Percentiles rank a stretch among this genome's conserved stretches.
These are phyloP conservation scores for Cyclotella kingstonii DNA, from an alignment of 108 stramenopile genomes.

Conservation along the genomic window DNA sequence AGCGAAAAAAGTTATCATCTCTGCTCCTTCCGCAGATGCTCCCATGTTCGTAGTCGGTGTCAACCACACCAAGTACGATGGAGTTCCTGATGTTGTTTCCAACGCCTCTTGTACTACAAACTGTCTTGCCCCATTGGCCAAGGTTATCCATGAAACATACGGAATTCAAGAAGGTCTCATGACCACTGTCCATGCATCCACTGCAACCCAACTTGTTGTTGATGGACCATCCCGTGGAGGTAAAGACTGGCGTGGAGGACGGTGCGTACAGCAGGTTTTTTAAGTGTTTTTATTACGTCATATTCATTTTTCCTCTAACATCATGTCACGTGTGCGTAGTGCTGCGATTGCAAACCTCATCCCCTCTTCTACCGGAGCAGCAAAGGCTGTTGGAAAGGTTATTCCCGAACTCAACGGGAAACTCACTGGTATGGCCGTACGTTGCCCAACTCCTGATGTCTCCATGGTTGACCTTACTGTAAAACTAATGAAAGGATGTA, in stretches of 20 bases:
- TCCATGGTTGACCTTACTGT: slow-evolving; percentile 96
- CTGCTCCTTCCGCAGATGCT: slow-evolving; percentile 91
- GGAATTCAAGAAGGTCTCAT: slow-evolving; percentile 97
- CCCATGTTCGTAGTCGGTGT: slow-evolving; percentile 99
- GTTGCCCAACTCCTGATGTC: slow-evolving; percentile 91
- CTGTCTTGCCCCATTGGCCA: slow-evolving; percentile 98
- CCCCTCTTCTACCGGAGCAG: slow-evolving; percentile 92
- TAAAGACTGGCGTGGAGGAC: slow-evolving; percentile 90
- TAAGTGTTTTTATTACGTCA: neutral
- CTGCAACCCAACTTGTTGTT: slow-evolving; percentile 96
- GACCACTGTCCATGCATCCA: slow-evolving; percentile 98
- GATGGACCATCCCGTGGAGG: slow-evolving; percentile 88
- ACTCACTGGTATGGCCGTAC: slow-evolving; percentile 92
- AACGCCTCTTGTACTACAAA: slow-evolving; percentile 99
- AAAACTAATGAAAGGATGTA: slow-evolving; percentile 84
- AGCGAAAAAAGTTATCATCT: slow-evolving; percentile 96
- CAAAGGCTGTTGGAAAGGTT: slow-evolving; percentile 96
- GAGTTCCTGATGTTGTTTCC: slow-evolving; percentile 84
- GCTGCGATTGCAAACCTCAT: slow-evolving; percentile 81
- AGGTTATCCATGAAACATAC: slow-evolving; percentile 95
- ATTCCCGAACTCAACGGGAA: slow-evolving; percentile 95
- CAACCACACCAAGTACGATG: slow-evolving; percentile 85
- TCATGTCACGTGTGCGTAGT: slow-evolving; percentile 29
- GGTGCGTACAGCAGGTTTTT: slow-evolving; percentile 9
- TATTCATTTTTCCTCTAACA: neutral